These are phyloP conservation scores for Entophlyctis luteolus DNA, from an alignment of 192 early-diverging fungal species.

Conservation along the genomic window DNA sequence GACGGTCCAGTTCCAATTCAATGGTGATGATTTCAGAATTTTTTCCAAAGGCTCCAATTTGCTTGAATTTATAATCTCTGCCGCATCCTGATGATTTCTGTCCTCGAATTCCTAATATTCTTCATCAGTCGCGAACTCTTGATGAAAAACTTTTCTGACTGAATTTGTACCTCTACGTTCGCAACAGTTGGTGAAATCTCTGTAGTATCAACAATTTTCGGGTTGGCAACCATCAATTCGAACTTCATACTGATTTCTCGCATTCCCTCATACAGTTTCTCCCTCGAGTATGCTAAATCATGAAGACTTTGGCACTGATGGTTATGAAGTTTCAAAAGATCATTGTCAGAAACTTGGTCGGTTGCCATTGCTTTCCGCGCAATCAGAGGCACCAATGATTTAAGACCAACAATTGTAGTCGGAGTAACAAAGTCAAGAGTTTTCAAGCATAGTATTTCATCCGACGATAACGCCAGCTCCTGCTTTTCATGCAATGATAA, in stretches of 20 bases:
- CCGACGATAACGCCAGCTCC: not conserved
- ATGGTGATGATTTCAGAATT: constrained; percentile 8
- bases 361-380: too few species aligned
- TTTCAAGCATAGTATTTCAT: constrained; percentile 2
- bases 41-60: not conserved
- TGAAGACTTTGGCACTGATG: not conserved
- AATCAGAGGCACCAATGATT: constrained; percentile 5
- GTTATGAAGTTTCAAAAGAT: not conserved
- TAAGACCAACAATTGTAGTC: not conserved
- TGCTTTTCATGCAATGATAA: not conserved
- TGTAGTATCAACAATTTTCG: not conserved
- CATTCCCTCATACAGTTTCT: not conserved
- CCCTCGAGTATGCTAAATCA: not conserved
- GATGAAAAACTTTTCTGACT: not conserved
- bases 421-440: not conserved
- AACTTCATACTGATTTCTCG: not conserved
- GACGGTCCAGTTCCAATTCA: constrained; percentile 6
- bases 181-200: not conserved
- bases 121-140: not conserved
- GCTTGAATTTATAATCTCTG: not conserved
- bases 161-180: not conserved
- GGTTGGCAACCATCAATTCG: not conserved
- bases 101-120: not conserved
- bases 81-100: not conserved
- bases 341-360: not conserved